Conservation (phyloP, 75 land plant species). For the Larix kaempferi region DNA sequence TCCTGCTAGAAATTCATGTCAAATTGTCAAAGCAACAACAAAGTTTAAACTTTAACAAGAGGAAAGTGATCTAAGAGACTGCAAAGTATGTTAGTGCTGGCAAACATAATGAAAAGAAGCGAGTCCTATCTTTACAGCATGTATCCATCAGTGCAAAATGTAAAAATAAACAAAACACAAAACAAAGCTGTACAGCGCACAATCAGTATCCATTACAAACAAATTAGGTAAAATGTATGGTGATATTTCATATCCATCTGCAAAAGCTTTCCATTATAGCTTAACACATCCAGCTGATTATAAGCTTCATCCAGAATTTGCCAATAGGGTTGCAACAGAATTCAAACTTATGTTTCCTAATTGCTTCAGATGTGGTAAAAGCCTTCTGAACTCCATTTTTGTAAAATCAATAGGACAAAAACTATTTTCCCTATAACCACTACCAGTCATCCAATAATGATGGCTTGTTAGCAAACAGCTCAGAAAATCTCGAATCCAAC, state of each 20-base stretch:
- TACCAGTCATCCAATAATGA: background rate
- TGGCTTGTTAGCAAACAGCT: background rate
- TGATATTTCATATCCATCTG: background rate
- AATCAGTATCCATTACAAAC: background rate
- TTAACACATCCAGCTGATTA: background rate
- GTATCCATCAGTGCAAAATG: background rate
- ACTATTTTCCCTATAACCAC: background rate
- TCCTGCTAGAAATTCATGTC: background rate
- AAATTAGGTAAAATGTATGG: background rate
- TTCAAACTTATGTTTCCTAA: background rate
- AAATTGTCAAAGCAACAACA: background rate
- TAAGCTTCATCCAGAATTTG: background rate
- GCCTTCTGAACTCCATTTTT: background rate
- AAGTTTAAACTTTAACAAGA: background rate
- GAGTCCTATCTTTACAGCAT: background rate
- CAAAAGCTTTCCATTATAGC: background rate
- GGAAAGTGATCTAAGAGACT: no score
- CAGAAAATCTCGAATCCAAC: background rate
- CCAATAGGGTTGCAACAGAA: background rate
- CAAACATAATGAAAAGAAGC: background rate
- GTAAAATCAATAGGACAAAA: background rate
- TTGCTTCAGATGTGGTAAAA: background rate
- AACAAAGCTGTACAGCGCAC: background rate
- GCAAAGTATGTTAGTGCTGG: background rate
- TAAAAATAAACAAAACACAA: background rate